Percentiles rank a stretch among this genome's conserved stretches.
Evolutionary conservation across 805 yeast species (phyloP).

Genomic region (Candida golubevii): DNA sequence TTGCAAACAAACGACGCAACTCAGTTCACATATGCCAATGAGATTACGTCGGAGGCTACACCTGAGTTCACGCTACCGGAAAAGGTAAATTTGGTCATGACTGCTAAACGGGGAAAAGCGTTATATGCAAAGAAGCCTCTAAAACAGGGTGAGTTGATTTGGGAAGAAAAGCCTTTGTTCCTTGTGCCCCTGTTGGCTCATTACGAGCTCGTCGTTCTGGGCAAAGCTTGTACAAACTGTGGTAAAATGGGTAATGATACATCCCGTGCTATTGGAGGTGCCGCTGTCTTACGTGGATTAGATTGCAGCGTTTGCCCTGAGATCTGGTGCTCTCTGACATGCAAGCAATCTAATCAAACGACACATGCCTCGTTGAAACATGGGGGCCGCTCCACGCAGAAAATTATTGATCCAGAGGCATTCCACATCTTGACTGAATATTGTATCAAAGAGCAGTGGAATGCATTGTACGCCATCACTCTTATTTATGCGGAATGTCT

Average conservation of each 20-base stretch:
- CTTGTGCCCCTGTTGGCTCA: conserved; percentile 68
- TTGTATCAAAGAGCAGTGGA: conserved; percentile 63
- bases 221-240: conserved; percentile 72
- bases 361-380: conserved; percentile 59
- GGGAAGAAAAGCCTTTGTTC: conserved; percentile 59
- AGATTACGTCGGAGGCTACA: conserved; percentile 49
- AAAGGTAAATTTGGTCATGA: conserved; percentile 43
- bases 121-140: conserved; percentile 49
- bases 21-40: conserved; percentile 47
- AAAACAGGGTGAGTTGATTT: conserved; percentile 48
- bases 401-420: conserved; percentile 38
- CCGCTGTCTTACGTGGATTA: conserved; percentile 42
- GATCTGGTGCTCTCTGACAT: conserved; percentile 64
- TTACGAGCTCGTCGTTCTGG: conserved; percentile 50
- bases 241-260: conserved; percentile 47
- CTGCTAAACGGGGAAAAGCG: conserved; percentile 57
- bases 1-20: conserved; percentile 28
- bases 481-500: conserved; percentile 46
- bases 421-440: conserved; percentile 57
- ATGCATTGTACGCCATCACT: conserved; percentile 63
- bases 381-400: conserved; percentile 31
- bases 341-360: conserved; percentile 50
- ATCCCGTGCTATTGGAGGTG: conserved; percentile 22
- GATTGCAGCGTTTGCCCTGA: conserved; percentile 64
- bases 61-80: conserved; percentile 41